Evolutionary conservation across 2,329 filamentous ascomycete genomes (phyloP), one percentile per base, ranked within the genome.

Genomic region (Claviceps cyperi): DNA sequence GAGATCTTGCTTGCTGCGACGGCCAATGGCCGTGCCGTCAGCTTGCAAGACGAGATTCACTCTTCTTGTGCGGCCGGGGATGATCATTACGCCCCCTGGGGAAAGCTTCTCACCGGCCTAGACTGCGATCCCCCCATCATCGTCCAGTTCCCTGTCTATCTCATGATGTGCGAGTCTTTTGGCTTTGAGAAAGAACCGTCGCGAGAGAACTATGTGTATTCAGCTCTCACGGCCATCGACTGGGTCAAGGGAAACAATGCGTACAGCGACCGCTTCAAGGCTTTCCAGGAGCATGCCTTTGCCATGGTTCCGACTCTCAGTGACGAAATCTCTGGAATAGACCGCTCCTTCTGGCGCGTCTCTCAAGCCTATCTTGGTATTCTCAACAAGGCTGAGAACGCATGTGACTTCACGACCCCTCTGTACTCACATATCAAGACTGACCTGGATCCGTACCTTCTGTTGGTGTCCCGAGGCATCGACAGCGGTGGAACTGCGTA

Each of bases 101-200:
- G 51, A 1, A 49, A 35, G 44, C 44, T 54, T 6, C 49, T 54
- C 37, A 54, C 53, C 2, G 53, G 51, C 0, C 40, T 54, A 5
- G 49, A 43, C 5, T 49, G 51, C 40, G 53, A 54, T 24, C 53
- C 53, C 7, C 53, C 53, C 13, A 51, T 54, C 43, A 52, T 52
- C 28, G 35, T 46, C 8, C 46, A 49, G 43, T 54, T 54, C 36
- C 53, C 53, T 24, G 50, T 52, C 14, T 51, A 52, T 43, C 51
- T 54, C 49, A 51, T 54, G 43, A 54, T 52, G 51, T 54, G 53
- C 36, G 43, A 52, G 39, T 38, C 53, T 2, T 52, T 52, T 45
- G 46, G 46, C 2, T 45, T 51, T 21, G 52, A 52, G 37, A 39
- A 39, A 4, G 40, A 44, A 5, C 37, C 51, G 6, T 14, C 41